Conservation (phyloP, 768 basidiomycete species). For the Ephemerocybe angulata region DNA sequence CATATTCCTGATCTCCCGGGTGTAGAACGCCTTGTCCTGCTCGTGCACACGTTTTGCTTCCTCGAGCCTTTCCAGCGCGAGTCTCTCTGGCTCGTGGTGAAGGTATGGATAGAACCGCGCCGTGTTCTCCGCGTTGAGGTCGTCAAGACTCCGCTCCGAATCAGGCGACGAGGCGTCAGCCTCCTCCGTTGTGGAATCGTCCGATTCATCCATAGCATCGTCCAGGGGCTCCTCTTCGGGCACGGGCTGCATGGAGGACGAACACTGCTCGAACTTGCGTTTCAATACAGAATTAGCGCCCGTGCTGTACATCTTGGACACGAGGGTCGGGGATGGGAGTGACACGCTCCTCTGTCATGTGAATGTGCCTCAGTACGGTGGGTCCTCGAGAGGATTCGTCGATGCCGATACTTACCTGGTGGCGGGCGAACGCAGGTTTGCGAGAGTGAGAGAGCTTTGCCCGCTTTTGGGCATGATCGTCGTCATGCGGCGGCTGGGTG, state of each 20-base stretch:
- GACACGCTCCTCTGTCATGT: not conserved
- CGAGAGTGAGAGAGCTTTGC: not conserved
- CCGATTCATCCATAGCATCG: not conserved
- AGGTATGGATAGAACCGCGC: not conserved
- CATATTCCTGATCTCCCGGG: not conserved
- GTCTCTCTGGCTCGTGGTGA: not conserved
- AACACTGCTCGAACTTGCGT: not conserved
- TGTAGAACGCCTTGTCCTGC: constrained; percentile 4
- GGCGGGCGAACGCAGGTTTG: not conserved
- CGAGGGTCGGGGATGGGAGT: not conserved
- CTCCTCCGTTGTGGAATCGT: not conserved
- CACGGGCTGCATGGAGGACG: not conserved
- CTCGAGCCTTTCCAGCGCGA: not conserved
- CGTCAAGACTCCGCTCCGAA: not conserved
- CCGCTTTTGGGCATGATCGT: not conserved
- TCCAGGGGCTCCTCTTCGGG: not conserved
- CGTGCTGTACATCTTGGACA: not conserved
- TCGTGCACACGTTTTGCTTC: constrained; percentile 2
- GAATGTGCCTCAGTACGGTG: not conserved
- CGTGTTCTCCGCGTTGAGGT: not conserved
- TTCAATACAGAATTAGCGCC: too few relatives aligned
- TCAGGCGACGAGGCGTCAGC: not conserved
- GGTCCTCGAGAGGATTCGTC: not conserved
- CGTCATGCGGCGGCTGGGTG: not conserved
- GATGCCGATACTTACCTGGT: not conserved